Base-by-base conservation (phyloP, 1,284 basidiomycete genomes). In the Cystobasidium slooffiae region DNA sequence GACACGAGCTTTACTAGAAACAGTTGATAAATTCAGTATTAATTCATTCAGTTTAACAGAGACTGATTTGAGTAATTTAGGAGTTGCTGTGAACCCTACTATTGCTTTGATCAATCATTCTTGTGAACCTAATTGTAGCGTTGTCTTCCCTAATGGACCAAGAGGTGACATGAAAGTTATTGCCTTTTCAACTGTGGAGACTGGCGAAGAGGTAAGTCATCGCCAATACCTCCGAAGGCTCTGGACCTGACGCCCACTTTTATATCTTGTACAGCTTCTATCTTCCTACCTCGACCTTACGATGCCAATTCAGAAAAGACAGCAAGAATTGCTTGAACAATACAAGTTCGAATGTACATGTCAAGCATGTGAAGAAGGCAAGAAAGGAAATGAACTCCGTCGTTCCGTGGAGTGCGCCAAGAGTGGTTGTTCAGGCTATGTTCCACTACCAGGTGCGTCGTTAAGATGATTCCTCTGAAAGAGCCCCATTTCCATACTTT, bases 61-160 rank as follows among this genome's bases (percentile, higher is more conserved):
- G 0, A 88, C 90, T 0, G 86, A 89, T 5, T 84, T 97, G 9
- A 86, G 87, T 0, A 90, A 92, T 0, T 85, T 97, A 52, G 95
- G 95, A 9, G 88, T 90, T 1, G 88, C 89, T 39, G 85, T 95
- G 20, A 90, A 91, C 0, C 92, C 94, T 0, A 78, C 87, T 0
- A 84, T 90, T 12, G 93, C 94, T 0, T 85, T 97, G 44, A 86
- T 91, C 76, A 97, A 97, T 79, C 94, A 98, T 80, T 91, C 92
- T 0, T 98, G 95, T 80, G 86, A 88, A 39, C 94, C 95, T 0
- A 96, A 96, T 78, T 92, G 90, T 0, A 91, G 90, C n/a, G 87
- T 95, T 24, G 92, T 97, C 0, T 97, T 95, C 81, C 94, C 95
- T 49, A 77, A 80, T n/a, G 84, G 83, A n/a, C 77, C 80, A 4